A percentile compares a stretch with the other conserved stretches of the same genome.
These are phyloP conservation scores for Lichina pygmaea DNA, from an alignment of 495 filamentous ascomycete genomes.

Conservation along the genomic window DNA sequence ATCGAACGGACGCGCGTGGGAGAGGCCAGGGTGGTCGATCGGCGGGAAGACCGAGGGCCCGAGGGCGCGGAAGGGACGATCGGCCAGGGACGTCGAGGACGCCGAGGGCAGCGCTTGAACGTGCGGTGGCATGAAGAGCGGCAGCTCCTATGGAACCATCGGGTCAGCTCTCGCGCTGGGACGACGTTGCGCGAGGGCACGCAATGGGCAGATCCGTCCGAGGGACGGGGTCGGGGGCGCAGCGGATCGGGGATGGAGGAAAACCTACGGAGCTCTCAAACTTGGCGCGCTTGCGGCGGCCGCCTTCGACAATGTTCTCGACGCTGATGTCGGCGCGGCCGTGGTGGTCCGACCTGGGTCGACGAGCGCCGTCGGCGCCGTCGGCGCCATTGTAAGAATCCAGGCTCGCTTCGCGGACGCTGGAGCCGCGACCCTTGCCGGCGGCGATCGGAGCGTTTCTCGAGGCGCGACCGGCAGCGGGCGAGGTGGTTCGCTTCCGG, in stretches of 20 bases:
- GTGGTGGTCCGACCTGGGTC: constrained; percentile 48
- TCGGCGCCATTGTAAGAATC: constrained; percentile 64
- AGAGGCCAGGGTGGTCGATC: too few species aligned
- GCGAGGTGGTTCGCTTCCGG: constrained; percentile 60
- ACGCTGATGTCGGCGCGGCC: constrained; percentile 92
- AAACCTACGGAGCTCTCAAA: constrained; percentile 85
- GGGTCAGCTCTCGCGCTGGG: not conserved
- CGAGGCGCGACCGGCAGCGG: constrained; percentile 25
- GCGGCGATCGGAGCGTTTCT: constrained; percentile 45
- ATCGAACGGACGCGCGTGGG: too few species aligned
- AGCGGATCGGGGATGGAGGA: not conserved
- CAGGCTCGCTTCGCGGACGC: constrained; percentile 32
- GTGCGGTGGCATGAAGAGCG: constrained; percentile 79
- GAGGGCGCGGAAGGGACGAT: constrained; percentile 16
- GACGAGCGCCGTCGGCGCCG: constrained; percentile 43
- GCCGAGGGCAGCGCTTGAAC: constrained; percentile 59
- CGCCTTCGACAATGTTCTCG: constrained; percentile 92
- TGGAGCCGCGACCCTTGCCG: constrained; percentile 32
- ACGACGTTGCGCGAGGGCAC: not conserved
- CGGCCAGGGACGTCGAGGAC: constrained; percentile 78
- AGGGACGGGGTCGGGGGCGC: not conserved
- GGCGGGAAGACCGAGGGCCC: not conserved
- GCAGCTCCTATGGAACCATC: constrained; percentile 41
- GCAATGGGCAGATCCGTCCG: too few species aligned
- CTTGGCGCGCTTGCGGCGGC: constrained; percentile 81